Base-by-base conservation (phyloP, 306 rosid species). In the Prosopis cineraria region DNA sequence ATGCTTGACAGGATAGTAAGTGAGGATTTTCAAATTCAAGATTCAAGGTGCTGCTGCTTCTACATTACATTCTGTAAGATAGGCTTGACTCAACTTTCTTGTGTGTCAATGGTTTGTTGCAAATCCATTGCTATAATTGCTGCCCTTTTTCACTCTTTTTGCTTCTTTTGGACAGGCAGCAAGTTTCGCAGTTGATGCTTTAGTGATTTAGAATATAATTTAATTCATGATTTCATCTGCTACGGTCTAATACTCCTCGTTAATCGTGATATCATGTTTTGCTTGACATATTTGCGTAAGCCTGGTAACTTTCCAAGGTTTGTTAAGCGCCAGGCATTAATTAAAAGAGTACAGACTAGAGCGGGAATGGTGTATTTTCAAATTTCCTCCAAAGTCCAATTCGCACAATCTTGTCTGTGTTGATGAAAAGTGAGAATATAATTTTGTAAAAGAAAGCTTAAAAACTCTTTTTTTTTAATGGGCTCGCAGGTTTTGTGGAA, bases 41-140 rank as follows among this genome's bases (percentile, higher is more conserved):
- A 63, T 62, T 27, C 25, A 9, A 56, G 70, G 41, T 44, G 68
- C 14, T 27, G 68, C 69, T 74, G 30, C 48, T 71, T 47, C 25
- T 44, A 50, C 34, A 5, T 45, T 52, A 30, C 66, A 24, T 52
- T 78, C 70, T 75, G 43, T 34, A 43, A 66, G 39, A 68, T 70
- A 6, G 43, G 69, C 74, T 34, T 24, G 62, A 1, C n/a, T 10
- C 47, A 2, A 3, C 24, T 0, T 6, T 65, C 78, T 82, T 73
- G 68, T 12, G 45, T 29, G 13, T 59, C 20, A 59, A 3, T 52
- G 29, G 59, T 10, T 65, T 3, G 17, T 45, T 53, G 55, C 58
- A 67, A 75, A 27, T 45, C 17, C 31, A 10, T 71, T 37, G 33
- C 53, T 40, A 27, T 77, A 40, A 24, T 20, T 25, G 78, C 47